Percentiles rank a stretch among this genome's conserved stretches.
Conservation (phyloP, 2,329 filamentous ascomycete genomes). For the Paraphoma chrysanthemicola region DNA sequence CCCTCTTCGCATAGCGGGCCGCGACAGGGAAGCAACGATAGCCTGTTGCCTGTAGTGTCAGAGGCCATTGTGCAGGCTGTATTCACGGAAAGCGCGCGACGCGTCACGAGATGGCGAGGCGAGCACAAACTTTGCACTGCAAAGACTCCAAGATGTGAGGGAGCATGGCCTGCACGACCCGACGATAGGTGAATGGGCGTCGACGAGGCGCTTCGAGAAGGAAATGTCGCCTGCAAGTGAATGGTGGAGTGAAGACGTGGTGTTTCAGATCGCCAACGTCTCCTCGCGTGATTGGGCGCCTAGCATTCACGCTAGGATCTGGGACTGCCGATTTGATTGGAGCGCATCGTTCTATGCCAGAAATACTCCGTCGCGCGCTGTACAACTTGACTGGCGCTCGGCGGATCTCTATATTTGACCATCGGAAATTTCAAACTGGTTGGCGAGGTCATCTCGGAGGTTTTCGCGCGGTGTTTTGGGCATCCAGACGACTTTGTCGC, state of each 20-base stretch:
- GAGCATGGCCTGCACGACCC: conserved; percentile 26
- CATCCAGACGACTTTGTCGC: too few relatives aligned
- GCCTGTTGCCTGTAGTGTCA: conserved; percentile 26
- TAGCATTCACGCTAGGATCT: conserved; percentile 11
- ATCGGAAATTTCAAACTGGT: conserved; percentile 11
- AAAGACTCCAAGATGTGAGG: conserved; percentile 26
- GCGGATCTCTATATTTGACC: conserved; percentile 30
- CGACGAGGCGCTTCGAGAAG: conserved; percentile 37
- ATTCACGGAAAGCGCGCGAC: conserved; percentile 15
- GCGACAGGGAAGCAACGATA: conserved; percentile 24
- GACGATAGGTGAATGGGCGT: conserved; percentile 42
- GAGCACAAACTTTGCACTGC: conserved; percentile 15
- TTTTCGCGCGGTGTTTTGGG: neutral
- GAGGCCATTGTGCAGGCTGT: conserved; percentile 18
- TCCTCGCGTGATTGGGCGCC: conserved; percentile 27
- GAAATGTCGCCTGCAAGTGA: conserved; percentile 16
- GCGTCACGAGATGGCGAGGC: conserved; percentile 24
- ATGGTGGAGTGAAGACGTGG: conserved; percentile 21
- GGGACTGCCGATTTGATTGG: conserved; percentile 29
- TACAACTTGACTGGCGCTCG: conserved; percentile 33
- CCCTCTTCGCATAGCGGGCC: conserved; percentile 13
- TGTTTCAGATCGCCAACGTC: conserved; percentile 28
- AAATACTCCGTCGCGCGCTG: conserved; percentile 8
- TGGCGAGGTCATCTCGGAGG: neutral
- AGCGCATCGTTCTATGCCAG: conserved; percentile 23